A percentile compares a stretch with the other conserved stretches of the same genome.
phyloP scores from a whole-genome alignment of 2,329 filamentous ascomycete genomes.

The Fusarium sp. region DNA sequence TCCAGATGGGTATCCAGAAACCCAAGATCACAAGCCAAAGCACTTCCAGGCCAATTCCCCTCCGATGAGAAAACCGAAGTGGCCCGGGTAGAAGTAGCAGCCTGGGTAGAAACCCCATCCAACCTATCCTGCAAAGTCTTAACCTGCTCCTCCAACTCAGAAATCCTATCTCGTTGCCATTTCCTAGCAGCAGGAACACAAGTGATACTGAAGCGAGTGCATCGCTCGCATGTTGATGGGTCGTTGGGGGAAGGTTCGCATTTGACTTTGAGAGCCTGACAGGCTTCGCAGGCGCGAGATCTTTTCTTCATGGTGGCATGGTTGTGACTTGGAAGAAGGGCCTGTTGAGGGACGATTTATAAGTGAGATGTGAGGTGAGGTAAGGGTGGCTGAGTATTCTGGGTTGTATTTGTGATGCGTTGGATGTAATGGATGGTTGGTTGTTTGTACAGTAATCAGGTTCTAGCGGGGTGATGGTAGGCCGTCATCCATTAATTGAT shows the following conservation, averaged over 20 bases:
- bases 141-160: constrained; percentile 26
- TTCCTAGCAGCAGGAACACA: constrained; percentile 27
- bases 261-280: constrained; percentile 33
- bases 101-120: constrained; percentile 6
- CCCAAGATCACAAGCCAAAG: not conserved
- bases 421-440: not conserved
- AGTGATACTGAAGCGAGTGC: constrained; percentile 11
- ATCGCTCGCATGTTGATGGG: constrained; percentile 20
- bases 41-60: not conserved
- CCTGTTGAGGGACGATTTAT: not conserved
- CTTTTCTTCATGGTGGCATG: constrained; percentile 25
- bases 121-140: constrained; percentile 18
- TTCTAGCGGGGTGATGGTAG: constrained; percentile 1
- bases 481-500: not conserved
- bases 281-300: constrained; percentile 34
- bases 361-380: not conserved
- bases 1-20: constrained; percentile 25
- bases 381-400: constrained; percentile 14
- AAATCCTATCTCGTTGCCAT: constrained; percentile 30
- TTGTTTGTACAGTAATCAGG: not conserved
- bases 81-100: constrained; percentile 11
- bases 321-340: not conserved
- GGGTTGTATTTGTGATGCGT: not conserved
- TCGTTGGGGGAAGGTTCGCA: constrained; percentile 15
- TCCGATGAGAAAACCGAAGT: constrained; percentile 22